Conservation (phyloP, 2,329 filamentous ascomycete species). For the Aspergillus sp. region DNA sequence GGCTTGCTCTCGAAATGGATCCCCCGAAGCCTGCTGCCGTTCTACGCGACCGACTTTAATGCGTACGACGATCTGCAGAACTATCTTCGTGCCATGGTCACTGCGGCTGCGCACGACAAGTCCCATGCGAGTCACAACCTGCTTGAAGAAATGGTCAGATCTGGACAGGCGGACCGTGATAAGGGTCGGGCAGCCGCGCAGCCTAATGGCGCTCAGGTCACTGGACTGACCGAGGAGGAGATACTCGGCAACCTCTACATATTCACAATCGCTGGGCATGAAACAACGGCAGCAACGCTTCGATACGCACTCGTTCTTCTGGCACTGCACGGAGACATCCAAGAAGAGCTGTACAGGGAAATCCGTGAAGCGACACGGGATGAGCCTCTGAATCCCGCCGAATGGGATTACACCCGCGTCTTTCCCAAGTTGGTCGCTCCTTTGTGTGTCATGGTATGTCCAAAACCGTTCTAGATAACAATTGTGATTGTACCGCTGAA, state of each 20-base stretch:
- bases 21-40: constrained; percentile 11
- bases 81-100: constrained; percentile 10
- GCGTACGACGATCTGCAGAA: constrained; percentile 14
- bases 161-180: constrained; percentile 1
- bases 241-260: constrained; percentile 43
- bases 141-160: constrained; percentile 8
- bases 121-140: constrained; percentile 5
- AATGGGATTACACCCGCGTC: constrained; percentile 27
- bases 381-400: constrained; percentile 8
- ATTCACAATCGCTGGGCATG: constrained; percentile 44
- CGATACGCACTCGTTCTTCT: constrained; percentile 37
- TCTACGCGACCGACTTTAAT: constrained; percentile 24
- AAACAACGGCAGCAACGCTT: constrained; percentile 41
- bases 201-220: background rate
- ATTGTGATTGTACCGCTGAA: background rate
- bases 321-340: constrained; percentile 36
- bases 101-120: constrained; percentile 1
- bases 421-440: constrained; percentile 31
- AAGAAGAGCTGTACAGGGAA: constrained; percentile 39
- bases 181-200: background rate
- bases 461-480: constrained; percentile 2
- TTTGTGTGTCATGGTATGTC: constrained; percentile 15
- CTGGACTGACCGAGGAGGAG: constrained; percentile 22
- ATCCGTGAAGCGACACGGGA: constrained; percentile 17
- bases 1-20: constrained; percentile 11